Evolutionary conservation across 2,329 filamentous ascomycete species (phyloP).

Genomic region (Talaromyces atroroseus): DNA sequence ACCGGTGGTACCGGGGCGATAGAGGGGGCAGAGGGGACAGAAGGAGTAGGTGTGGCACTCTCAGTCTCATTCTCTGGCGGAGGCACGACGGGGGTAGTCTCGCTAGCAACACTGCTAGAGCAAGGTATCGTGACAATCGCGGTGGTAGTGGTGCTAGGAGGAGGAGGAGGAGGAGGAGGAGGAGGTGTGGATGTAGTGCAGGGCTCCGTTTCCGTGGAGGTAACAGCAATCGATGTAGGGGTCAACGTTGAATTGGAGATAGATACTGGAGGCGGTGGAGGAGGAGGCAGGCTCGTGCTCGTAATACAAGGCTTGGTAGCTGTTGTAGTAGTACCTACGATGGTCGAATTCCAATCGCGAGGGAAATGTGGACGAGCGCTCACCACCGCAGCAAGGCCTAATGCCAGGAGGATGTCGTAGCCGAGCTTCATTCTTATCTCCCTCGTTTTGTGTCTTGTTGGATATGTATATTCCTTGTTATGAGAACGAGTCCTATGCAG

Average conservation of each 20-base stretch:
- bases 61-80: background rate
- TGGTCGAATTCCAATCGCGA: background rate
- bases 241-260: background rate
- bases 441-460: background rate
- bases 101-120: too few relatives aligned
- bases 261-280: background rate
- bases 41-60: background rate
- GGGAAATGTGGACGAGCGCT: background rate
- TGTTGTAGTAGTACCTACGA: background rate
- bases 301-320: background rate
- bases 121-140: background rate
- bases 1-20: background rate
- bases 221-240: background rate
- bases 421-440: constrained; percentile 5
- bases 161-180: background rate
- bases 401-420: background rate
- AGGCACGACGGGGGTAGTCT: background rate
- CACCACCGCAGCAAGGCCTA: constrained; percentile 1
- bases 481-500: background rate
- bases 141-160: background rate
- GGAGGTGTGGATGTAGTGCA: background rate
- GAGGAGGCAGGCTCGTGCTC: background rate
- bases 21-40: background rate
- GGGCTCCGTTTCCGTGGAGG: background rate
- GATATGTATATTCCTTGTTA: background rate